These are phyloP conservation scores for Cytospora piceae DNA, from an alignment of 2,329 filamentous ascomycete species.

Conservation along the genomic window DNA sequence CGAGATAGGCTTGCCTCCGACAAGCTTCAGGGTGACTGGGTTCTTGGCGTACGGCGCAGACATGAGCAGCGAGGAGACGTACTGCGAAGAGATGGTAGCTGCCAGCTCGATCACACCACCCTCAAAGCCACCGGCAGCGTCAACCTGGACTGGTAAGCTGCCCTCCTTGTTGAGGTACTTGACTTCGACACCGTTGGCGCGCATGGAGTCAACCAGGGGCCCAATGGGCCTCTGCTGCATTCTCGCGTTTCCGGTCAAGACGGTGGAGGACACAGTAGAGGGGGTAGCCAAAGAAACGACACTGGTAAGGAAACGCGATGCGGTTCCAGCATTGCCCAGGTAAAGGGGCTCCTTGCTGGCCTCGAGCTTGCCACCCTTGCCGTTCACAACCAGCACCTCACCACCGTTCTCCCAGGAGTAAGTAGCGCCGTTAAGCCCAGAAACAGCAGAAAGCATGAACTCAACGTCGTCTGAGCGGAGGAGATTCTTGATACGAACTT, in stretches of 20 bases:
- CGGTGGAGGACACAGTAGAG: constrained; percentile 65
- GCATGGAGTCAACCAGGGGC: constrained; percentile 86
- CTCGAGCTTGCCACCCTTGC: constrained; percentile 83
- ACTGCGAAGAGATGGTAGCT: constrained; percentile 97
- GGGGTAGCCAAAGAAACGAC: constrained; percentile 83
- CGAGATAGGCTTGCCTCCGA: constrained; percentile 97
- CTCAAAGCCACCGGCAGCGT: constrained; percentile 79
- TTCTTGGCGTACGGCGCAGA: constrained; percentile 95
- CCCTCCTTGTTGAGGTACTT: constrained; percentile 83
- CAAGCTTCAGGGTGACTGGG: constrained; percentile 84
- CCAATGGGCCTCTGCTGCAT: constrained; percentile 98
- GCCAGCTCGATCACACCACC: constrained; percentile 90
- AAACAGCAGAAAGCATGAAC: constrained; percentile 94
- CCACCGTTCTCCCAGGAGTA: constrained; percentile 95
- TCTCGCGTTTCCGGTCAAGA: constrained; percentile 89
- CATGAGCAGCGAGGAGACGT: constrained; percentile 96
- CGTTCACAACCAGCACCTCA: constrained; percentile 85
- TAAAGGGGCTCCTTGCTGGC: constrained; percentile 81
- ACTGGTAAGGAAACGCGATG: constrained; percentile 91
- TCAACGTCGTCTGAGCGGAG: constrained; percentile 97
- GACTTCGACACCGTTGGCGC: constrained; percentile 83
- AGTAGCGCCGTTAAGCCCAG: constrained; percentile 79
- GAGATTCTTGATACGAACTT: constrained; percentile 87
- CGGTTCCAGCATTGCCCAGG: constrained; percentile 94
- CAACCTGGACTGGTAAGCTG: constrained; percentile 82